phyloP scores from a whole-genome alignment of 768 basidiomycete species.

The Phanerodontia chrysosporium region DNA sequence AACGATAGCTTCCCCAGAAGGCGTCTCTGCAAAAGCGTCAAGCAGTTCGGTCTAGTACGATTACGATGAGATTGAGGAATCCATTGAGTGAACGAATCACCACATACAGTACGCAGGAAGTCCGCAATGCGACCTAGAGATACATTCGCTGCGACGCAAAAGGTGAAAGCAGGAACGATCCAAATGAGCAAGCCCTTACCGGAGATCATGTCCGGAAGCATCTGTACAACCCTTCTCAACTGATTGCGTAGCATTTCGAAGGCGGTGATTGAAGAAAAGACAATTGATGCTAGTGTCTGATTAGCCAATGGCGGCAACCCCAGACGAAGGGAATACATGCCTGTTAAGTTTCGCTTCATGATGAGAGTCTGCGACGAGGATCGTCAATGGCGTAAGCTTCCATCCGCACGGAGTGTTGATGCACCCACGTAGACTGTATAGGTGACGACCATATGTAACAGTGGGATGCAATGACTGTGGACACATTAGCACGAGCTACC shows the following conservation, averaged over 20 bases:
- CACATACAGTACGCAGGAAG: constrained; percentile 33
- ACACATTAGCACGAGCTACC: too few relatives aligned
- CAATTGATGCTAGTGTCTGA: constrained; percentile 22
- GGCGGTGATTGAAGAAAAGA: constrained; percentile 39
- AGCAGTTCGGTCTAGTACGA: constrained; percentile 31
- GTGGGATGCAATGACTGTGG: constrained; percentile 54
- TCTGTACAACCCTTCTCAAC: constrained; percentile 30
- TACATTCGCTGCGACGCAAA: constrained; percentile 59
- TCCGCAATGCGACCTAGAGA: constrained; percentile 54
- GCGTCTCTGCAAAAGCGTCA: constrained; percentile 17
- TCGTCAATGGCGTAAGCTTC: too few relatives aligned
- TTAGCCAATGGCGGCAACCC: not conserved
- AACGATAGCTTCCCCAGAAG: not conserved
- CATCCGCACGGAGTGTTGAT: not conserved
- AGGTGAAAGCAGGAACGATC: too few relatives aligned
- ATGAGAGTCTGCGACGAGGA: constrained; percentile 33
- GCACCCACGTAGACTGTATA: constrained; percentile 50
- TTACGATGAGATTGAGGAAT: too few relatives aligned
- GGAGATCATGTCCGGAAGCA: constrained; percentile 22
- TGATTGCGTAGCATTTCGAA: constrained; percentile 58
- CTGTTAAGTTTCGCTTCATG: constrained; percentile 33
- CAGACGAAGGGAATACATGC: constrained; percentile 2
- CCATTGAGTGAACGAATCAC: too few relatives aligned
- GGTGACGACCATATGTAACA: constrained; percentile 58
- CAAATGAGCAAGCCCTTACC: too few relatives aligned